These are phyloP conservation scores for Chrysanthemum seticuspe DNA, from an alignment of 129 eudicot genomes.

Conservation along the genomic window DNA sequence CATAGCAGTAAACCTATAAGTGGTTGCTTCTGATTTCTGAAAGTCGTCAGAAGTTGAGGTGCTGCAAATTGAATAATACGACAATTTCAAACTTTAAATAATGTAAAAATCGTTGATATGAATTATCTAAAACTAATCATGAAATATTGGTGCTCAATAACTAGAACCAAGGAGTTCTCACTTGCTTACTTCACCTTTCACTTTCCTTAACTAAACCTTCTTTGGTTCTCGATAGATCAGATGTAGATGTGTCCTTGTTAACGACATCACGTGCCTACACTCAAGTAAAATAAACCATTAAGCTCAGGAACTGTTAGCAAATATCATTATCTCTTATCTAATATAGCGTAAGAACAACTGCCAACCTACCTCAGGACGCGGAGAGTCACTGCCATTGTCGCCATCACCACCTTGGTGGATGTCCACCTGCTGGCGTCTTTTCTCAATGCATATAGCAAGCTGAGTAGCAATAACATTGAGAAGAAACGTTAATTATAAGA, in stretches of 20 bases:
- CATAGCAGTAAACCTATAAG: conserved; percentile 16
- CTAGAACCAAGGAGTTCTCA: conserved; percentile 47
- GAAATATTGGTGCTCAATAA: neutral
- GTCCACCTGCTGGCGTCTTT: conserved; percentile 50
- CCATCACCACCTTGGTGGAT: conserved; percentile 34
- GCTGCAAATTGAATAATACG: conserved; percentile 32
- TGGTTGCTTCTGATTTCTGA: conserved; percentile 25
- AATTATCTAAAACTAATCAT: no score
- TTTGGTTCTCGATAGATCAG: conserved; percentile 24
- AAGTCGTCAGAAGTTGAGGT: conserved; percentile 24
- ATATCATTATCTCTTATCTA: neutral
- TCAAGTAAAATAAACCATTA: conserved; percentile 19
- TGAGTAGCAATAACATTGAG: conserved; percentile 28
- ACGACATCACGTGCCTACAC: conserved; percentile 41
- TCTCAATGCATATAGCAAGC: conserved; percentile 87
- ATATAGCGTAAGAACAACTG: conserved; percentile 2
- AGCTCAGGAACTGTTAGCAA: no score
- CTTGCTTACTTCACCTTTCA: conserved; percentile 77
- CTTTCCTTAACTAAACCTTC: conserved; percentile 35
- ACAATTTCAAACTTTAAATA: conserved; percentile 5
- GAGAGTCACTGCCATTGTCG: conserved; percentile 34
- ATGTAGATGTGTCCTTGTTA: conserved; percentile 27
- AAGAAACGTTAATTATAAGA: neutral
- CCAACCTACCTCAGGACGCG: conserved; percentile 37
- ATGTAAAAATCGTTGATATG: neutral